phyloP scores from a whole-genome alignment of 2,329 filamentous ascomycete species.

The Cercospora sesami region DNA sequence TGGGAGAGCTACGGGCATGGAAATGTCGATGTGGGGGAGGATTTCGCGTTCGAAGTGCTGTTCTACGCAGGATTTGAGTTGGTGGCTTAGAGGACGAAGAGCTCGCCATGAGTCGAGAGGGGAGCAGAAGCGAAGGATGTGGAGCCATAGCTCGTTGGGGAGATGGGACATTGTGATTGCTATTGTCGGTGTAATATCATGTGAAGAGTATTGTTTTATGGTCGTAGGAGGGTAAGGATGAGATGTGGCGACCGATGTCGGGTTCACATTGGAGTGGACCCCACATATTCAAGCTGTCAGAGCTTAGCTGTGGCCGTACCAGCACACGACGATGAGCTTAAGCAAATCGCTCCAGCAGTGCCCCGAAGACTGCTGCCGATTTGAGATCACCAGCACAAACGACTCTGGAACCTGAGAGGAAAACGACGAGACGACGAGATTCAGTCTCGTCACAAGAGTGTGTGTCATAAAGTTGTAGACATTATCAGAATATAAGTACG shows the following conservation, averaged over 20 bases:
- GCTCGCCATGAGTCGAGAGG: conserved; percentile 15
- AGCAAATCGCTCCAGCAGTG: too few relatives aligned
- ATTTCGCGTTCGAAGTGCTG: conserved; percentile 18
- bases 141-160: conserved; percentile 15
- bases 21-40: conserved; percentile 10
- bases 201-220: neutral
- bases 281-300: neutral
- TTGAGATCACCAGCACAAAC: neutral
- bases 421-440: neutral
- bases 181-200: neutral
- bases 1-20: conserved; percentile 20
- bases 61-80: conserved; percentile 23
- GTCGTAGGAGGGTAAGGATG: neutral
- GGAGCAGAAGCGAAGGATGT: conserved; percentile 5
- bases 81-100: conserved; percentile 9
- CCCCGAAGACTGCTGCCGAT: too few relatives aligned
- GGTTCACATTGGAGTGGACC: neutral
- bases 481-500: conserved; percentile 7
- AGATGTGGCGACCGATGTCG: neutral
- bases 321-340: too few relatives aligned
- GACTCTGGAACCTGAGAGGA: neutral
- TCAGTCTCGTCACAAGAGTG: neutral
- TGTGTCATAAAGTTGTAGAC: neutral
- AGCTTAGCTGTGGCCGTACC: neutral
- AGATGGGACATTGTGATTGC: conserved; percentile 6